A percentile compares a stretch with the other conserved stretches of the same genome.
Evolutionary conservation across 441 rosid species (phyloP).

Genomic region (Lepidium campestre): DNA sequence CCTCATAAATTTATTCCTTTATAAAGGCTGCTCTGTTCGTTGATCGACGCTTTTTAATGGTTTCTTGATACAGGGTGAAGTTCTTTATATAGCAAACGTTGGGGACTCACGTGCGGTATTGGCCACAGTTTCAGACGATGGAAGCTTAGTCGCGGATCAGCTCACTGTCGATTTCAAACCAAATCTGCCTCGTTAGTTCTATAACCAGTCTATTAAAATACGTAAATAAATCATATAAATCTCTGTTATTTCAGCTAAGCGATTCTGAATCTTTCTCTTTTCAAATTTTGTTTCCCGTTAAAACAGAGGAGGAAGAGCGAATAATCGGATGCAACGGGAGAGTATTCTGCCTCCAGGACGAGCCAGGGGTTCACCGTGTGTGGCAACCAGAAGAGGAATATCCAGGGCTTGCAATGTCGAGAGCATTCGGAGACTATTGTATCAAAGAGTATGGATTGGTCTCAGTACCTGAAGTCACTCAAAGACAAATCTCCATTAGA

Average conservation of each 20-base stretch:
- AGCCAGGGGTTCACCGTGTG: slow-evolving; percentile 86
- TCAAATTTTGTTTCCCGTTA: neutral
- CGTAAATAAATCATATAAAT: neutral
- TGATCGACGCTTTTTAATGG: neutral
- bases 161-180: slow-evolving; percentile 90
- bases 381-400: slow-evolving; percentile 78
- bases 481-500: slow-evolving; percentile 50
- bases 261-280: neutral
- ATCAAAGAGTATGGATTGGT: slow-evolving; percentile 69
- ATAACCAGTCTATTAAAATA: neutral
- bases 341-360: slow-evolving; percentile 69
- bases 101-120: slow-evolving; percentile 95
- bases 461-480: slow-evolving; percentile 83
- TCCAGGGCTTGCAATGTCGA: slow-evolving; percentile 90
- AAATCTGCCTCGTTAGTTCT: slow-evolving; percentile 66
- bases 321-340: slow-evolving; percentile 61
- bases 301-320: slow-evolving; percentile 81
- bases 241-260: neutral
- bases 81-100: slow-evolving; percentile 60
- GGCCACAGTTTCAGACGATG: slow-evolving; percentile 74
- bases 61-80: slow-evolving; percentile 53
- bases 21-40: neutral
- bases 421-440: slow-evolving; percentile 95
- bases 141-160: slow-evolving; percentile 64
- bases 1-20: neutral